Conservation (phyloP, 2,329 filamentous ascomycete species). For the Grosmannia penicillata region DNA sequence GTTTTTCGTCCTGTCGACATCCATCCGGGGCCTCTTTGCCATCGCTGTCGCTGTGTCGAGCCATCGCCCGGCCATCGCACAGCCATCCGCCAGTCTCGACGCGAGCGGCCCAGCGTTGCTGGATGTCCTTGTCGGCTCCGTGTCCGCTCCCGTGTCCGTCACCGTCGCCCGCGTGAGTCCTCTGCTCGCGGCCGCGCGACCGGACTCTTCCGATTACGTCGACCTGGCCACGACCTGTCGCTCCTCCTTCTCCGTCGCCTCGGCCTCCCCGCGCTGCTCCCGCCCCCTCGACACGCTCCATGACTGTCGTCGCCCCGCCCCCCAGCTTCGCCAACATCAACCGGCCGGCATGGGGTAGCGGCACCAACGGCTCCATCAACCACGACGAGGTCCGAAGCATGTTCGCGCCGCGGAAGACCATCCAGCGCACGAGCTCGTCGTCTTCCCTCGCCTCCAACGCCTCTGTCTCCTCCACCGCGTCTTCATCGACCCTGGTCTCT, state of each 20-base stretch:
- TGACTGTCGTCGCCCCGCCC: constrained; percentile 55
- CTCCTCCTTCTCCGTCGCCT: neutral
- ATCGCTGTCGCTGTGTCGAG: too few relatives aligned
- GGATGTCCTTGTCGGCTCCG: too few relatives aligned
- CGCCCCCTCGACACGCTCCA: constrained; percentile 15
- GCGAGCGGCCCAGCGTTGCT: too few relatives aligned
- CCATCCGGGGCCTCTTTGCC: neutral
- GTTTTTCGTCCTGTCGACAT: neutral
- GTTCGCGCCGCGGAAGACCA: constrained; percentile 77
- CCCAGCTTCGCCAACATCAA: constrained; percentile 49
- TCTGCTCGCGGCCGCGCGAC: too few relatives aligned
- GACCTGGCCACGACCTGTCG: neutral
- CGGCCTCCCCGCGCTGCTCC: neutral
- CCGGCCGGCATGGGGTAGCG: constrained; percentile 51
- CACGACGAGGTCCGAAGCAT: constrained; percentile 75
- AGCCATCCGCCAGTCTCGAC: neutral
- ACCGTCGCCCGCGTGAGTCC: too few relatives aligned
- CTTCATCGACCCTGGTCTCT: constrained; percentile 46
- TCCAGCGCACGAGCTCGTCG: constrained; percentile 80
- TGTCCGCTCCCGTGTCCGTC: too few relatives aligned
- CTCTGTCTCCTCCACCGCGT: constrained; percentile 42
- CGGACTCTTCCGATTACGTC: too few relatives aligned
- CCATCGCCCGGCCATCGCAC: constrained; percentile 2
- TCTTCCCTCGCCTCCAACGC: constrained; percentile 63
- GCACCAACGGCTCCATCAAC: constrained; percentile 50